Base-by-base conservation (phyloP, 495 filamentous ascomycete genomes). In the Polyplosphaeria fusca region DNA sequence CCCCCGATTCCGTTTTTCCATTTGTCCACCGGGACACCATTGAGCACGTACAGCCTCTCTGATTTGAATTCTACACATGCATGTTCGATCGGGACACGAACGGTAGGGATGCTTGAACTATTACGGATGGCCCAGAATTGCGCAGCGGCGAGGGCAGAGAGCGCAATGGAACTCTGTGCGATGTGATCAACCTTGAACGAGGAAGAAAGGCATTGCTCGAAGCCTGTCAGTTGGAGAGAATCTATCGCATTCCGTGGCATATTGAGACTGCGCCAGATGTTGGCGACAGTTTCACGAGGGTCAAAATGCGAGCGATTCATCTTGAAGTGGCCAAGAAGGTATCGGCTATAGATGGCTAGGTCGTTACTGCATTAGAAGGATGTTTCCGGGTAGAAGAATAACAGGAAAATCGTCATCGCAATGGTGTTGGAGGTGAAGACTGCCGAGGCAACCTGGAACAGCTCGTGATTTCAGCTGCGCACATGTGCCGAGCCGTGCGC, bases 61-160 rank as follows among this genome's bases (percentile, higher is more conserved):
- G 73, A 74, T 19, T 72, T 68, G 70, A 77, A 77, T 50, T 77
- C 76, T 16, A 73, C 49, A 11, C 58, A 55, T 0, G 76, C 76
- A 52, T 77, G 73, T 19, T 65, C 62, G 0, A 68, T 55, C 14
- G 68, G 57, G 4, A 77, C 71, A 18, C 48, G 61, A 9, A 76
- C 72, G 11, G 23, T 53, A 0, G 70, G 68, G 14, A 67, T 30
- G 3, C 60, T 19, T 26, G 46, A 42, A 13, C 41, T 30, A 26
- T 55, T 66, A 1, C 68, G 60, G 18, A 55, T 45, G 2, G 70
- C 64, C 41, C 72, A 54, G 5, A 75, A 68, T 14, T 71, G 65
- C 1, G 74, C 67, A 1, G 76, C 74, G 7, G 65, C 51, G 0
- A 77, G 61, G 0, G 73, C 71, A 1, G 74, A 75, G 1, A 76